Base-by-base conservation (phyloP, 176 grass and related monocot species). In the Tillandsia fasciculata region DNA sequence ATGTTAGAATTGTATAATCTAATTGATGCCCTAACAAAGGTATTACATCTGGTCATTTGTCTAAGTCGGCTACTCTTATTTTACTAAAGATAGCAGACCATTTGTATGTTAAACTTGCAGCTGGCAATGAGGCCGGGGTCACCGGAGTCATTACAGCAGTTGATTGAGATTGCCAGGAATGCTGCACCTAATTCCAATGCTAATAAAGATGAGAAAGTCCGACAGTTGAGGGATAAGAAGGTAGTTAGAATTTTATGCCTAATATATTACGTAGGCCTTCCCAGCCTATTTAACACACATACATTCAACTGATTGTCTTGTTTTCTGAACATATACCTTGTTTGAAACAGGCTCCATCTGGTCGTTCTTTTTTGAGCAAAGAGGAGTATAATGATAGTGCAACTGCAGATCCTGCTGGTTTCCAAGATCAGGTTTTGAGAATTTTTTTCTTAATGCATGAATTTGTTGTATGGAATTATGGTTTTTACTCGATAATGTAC, bases 71-170 rank as follows among this genome's bases (percentile, higher is more conserved):
- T 33, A 22, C n/a, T 59, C 7, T 61, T 17, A 59, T 18, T 59
- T 23, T 20, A 2, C 22, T 61, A n/a, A 18, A 20, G 15, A 61
- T 61, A 18, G 56, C 2, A 23, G 15, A 61, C 2, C 11, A 18
- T n/a, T 18, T 5, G 13, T 61, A 61, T 61, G 26, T 77, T 61
- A 52, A 70, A 48, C 57, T 83, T 75, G 42, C 79, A 96, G 92
- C 71, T 96, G 83, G 86, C 93, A 63, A 90, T 75, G 48, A 87
- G 89, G 73, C 93, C 93, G 2, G 84, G 81, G 47, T 92, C 93
- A 50, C 86, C 93, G 65, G 93, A 96, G 73, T 90, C 81, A 28
- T 78, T 96, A 71, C 93, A 92, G 22, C 86, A 92, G 48, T 79
- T 96, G 64, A 74, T 96, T 57, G 86, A 96, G 69, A 74, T 92